Evolutionary conservation across 768 basidiomycete species (phyloP), one percentile per base, ranked within the genome.

Genomic region (Rhodotorula kratochvilovae): DNA sequence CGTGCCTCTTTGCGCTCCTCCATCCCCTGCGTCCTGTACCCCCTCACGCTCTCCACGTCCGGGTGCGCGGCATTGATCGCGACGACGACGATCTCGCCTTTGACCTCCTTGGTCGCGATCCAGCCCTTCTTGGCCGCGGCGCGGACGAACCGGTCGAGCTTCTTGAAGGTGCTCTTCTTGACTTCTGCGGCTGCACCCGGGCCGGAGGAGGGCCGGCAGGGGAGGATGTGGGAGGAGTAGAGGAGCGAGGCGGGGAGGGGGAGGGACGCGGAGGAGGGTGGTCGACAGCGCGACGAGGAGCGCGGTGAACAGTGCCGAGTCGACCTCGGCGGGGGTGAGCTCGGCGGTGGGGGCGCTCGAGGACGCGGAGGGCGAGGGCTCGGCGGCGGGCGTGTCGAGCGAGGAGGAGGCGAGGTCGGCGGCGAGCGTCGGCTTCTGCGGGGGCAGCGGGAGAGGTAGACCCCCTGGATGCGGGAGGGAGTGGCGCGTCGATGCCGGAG

Each of bases 221-320:
- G 69, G 12, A 73, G 67, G 55, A 73, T 61, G 48, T 68, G 53
- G 27, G 67, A 42, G 1, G 60, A 63, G 60, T 73, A 71, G 45
- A 73, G 61, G 19, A 69, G 56, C 11, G 75, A 76, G 50, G 68
- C 70, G 36, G 72, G 57, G 21, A 76, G 16, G 19, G 70, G 70
- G 61, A 74, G 68, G 17, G 63, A 27, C 11, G 72, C 31, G 6
- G 59, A 21, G 50, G 59, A 58, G 66, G 21, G 61, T 29, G 5
- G 33, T 27, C 5, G 27, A 50, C 55, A 75, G 45, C 4, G 70
- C 50, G 58, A 63, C 62, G 51, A 69, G 70, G 53, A 75, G 64
- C 7, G 70, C 42, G 10, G 4, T 1, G 25, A 67, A 64, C 25
- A 75, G 67, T 35, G 68, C 31, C 2, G 36, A 1, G 57, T 75